Evolutionary conservation across 2,329 filamentous ascomycete species (phyloP).

Genomic region (Colletotrichum camelliae): DNA sequence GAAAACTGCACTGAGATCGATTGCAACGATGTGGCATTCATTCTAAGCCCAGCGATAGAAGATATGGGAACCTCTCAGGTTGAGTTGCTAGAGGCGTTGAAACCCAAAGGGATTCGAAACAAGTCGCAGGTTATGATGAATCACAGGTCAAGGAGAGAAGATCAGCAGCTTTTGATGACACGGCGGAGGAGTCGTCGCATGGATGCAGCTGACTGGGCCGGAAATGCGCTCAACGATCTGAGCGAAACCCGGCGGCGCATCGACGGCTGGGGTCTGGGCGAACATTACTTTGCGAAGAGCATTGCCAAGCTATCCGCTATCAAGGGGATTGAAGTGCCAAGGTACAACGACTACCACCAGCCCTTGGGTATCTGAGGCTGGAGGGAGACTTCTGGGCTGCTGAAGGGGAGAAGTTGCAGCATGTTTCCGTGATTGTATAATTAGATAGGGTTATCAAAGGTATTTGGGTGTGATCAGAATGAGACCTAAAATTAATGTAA

Average conservation of each 20-base stretch:
- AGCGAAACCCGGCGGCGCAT: not conserved
- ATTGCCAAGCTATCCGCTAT: not conserved
- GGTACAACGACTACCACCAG: not conserved
- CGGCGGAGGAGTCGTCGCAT: not conserved
- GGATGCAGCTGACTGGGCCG: not conserved
- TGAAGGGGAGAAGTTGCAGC: not conserved
- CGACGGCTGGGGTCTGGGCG: not conserved
- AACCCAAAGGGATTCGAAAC: not conserved
- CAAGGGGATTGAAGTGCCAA: not conserved
- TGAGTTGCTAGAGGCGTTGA: not conserved
- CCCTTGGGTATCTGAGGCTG: not conserved
- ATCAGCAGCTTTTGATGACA: not conserved
- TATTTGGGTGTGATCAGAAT: not conserved
- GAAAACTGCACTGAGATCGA: not conserved
- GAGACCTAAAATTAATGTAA: not conserved
- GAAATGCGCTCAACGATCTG: not conserved
- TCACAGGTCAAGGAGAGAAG: not conserved
- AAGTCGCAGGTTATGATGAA: not conserved
- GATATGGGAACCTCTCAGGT: not conserved
- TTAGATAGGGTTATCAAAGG: not conserved
- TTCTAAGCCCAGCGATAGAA: not conserved
- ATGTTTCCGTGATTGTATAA: not conserved
- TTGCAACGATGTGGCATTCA: not conserved
- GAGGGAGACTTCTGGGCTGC: not conserved
- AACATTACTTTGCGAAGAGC: not conserved